These are phyloP conservation scores for Bacterosira constricta DNA, from an alignment of 108 stramenopile species.

Conservation along the genomic window DNA sequence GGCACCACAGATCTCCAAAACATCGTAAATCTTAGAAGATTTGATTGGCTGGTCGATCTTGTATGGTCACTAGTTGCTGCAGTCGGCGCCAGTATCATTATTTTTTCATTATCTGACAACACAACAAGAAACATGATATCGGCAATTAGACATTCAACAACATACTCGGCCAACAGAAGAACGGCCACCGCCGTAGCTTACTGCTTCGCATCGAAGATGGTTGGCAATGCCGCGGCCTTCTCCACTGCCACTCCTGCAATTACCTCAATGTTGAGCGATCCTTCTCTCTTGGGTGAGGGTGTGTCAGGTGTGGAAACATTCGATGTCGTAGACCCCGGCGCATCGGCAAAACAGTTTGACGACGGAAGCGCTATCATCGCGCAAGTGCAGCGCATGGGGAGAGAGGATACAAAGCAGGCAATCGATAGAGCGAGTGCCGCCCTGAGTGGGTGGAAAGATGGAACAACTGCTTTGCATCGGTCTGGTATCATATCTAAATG, in stretches of 20 bases:
- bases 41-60: too few relatives aligned
- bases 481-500: slow-evolving; percentile 53
- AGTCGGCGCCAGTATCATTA: too few relatives aligned
- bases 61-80: too few relatives aligned
- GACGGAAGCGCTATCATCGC: slow-evolving; percentile 44
- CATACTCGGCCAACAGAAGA: background rate
- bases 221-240: slow-evolving; percentile 1
- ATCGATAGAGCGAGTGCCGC: slow-evolving; percentile 45
- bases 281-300: slow-evolving; percentile 32
- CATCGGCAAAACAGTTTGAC: slow-evolving; percentile 25
- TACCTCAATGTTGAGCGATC: slow-evolving; percentile 33
- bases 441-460: slow-evolving; percentile 64
- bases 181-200: background rate
- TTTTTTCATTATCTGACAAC: too few relatives aligned
- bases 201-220: background rate
- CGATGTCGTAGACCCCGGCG: slow-evolving; percentile 39
- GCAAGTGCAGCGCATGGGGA: slow-evolving; percentile 29
- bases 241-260: slow-evolving; percentile 7
- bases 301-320: slow-evolving; percentile 3
- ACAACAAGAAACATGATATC: too few relatives aligned
- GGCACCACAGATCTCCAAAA: too few relatives aligned
- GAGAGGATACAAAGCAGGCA: slow-evolving; percentile 40
- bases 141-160: too few relatives aligned
- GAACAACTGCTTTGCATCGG: slow-evolving; percentile 63
- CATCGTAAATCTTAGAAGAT: too few relatives aligned